Conservation (phyloP, 345 rosid genomes). For the Camelina hispida region DNA sequence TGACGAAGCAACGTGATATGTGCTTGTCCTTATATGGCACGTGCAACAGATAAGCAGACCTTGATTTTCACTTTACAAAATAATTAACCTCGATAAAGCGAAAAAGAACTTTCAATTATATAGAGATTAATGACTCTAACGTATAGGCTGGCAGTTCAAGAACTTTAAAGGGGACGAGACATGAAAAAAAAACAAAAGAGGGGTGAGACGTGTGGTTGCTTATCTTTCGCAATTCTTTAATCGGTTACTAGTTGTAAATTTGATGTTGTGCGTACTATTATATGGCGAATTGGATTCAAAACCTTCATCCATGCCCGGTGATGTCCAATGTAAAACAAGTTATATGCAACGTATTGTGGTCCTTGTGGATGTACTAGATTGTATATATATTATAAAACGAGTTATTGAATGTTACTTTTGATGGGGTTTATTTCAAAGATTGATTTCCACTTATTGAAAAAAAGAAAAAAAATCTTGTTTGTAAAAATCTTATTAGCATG, state of each 20-base stretch:
- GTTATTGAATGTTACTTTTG: neutral
- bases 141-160: conserved; percentile 4
- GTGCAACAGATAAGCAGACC: conserved; percentile 44
- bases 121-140: neutral
- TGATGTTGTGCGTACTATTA: neutral
- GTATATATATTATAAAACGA: neutral
- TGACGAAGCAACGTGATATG: conserved; percentile 43
- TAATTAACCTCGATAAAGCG: conserved; percentile 10
- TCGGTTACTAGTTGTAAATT: neutral
- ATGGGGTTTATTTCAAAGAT: neutral
- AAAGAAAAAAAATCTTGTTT: too few species aligned
- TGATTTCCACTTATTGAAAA: neutral
- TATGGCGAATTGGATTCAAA: neutral
- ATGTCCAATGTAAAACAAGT: neutral
- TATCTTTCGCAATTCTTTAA: neutral
- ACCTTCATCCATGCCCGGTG: neutral
- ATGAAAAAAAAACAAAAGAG: conserved; percentile 12
- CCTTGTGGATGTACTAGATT: neutral
- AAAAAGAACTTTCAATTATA: conserved; percentile 18
- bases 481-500: neutral
- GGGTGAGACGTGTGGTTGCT: conserved; percentile 29
- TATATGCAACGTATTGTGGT: neutral
- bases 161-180: neutral
- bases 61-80: conserved; percentile 8
- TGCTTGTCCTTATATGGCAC: conserved; percentile 42